Evolutionary conservation across 2,329 filamentous ascomycete species (phyloP).

Genomic region (Sporothrix brunneoviolacea): DNA sequence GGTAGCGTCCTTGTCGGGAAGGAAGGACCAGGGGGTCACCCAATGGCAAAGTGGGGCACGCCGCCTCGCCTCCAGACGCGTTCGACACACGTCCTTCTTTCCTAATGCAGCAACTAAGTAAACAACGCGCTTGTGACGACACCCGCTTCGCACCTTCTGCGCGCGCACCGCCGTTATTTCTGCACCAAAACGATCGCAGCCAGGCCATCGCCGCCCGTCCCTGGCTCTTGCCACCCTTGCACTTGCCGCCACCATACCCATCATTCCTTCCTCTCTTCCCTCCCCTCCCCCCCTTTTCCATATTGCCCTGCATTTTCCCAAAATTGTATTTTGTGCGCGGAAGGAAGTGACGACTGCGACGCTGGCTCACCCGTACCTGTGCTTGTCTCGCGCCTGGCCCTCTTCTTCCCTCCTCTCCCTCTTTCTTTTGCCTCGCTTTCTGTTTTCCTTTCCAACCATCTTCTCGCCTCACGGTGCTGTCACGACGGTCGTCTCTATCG

Average conservation of each 20-base stretch:
- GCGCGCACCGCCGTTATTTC: constrained; percentile 1
- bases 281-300: not conserved
- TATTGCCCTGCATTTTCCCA: not conserved
- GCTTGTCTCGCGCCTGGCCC: not conserved
- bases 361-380: not conserved
- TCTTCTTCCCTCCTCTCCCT: not conserved
- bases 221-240: constrained; percentile 13
- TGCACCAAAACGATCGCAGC: not conserved
- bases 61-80: constrained; percentile 16
- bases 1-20: constrained; percentile 9
- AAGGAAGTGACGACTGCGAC: constrained; percentile 10
- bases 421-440: not conserved
- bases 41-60: constrained; percentile 5
- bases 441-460: not conserved
- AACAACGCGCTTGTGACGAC: constrained; percentile 20
- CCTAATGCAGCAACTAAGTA: constrained; percentile 19
- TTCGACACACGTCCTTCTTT: constrained; percentile 18
- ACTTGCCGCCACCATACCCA: constrained; percentile 6
- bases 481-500: not conserved
- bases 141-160: constrained; percentile 1
- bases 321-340: constrained; percentile 6
- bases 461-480: not conserved
- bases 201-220: not conserved
- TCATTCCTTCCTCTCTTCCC: constrained; percentile 7
- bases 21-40: not conserved